These are phyloP conservation scores for Miamiensis avidus DNA, from an alignment of 169 alveolate species.

Conservation along the genomic window DNA sequence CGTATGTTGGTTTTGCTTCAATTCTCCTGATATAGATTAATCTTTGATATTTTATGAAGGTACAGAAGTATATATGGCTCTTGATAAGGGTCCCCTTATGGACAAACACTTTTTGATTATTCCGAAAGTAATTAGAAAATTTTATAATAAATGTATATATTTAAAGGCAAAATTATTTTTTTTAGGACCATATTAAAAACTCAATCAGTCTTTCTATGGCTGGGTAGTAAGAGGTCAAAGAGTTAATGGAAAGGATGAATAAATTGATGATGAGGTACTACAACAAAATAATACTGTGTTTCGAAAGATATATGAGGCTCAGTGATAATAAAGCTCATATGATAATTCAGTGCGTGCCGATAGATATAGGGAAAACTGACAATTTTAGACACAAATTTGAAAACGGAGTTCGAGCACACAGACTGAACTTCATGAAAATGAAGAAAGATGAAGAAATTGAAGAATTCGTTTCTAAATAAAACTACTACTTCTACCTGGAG, in stretches of 20 bases:
- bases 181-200: conserved; percentile 9
- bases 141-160: no score
- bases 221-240: background rate
- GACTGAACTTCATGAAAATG: conserved; percentile 11
- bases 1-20: conserved; percentile 22
- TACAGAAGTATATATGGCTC: conserved; percentile 2
- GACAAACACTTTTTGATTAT: conserved; percentile 16
- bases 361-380: background rate
- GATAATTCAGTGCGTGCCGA: conserved; percentile 9
- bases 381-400: conserved; percentile 12
- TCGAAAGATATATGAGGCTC: conserved; percentile 15
- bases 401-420: conserved; percentile 2
- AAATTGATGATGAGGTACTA: background rate
- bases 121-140: background rate
- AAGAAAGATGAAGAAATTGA: background rate
- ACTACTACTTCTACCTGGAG: conserved; percentile 16
- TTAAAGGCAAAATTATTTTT: no score
- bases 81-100: conserved; percentile 18
- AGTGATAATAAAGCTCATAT: conserved; percentile 10
- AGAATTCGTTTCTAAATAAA: conserved; percentile 6
- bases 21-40: conserved; percentile 17
- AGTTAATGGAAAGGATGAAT: background rate
- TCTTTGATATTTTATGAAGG: conserved; percentile 16
- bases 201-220: background rate
- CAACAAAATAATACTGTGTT: background rate